phyloP scores from a whole-genome alignment of 2,329 filamentous ascomycete genomes.

The Aspergillus floridensis region DNA sequence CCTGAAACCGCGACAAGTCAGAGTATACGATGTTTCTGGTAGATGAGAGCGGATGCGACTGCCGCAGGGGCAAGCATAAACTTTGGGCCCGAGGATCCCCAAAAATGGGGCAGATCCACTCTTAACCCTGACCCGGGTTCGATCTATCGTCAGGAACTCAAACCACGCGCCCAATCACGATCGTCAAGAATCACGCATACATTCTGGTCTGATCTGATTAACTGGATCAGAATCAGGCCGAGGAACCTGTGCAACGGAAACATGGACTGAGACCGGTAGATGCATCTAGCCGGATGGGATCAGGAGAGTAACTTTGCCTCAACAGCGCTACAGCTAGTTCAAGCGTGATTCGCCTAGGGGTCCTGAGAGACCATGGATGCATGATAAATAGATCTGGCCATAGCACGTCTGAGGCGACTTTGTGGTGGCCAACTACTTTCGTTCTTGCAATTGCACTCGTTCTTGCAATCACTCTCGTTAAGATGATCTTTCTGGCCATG shows the following conservation, averaged over 20 bases:
- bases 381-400: slow-evolving; percentile 4
- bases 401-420: not conserved
- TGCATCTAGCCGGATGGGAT: not conserved
- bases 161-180: not conserved
- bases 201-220: not conserved
- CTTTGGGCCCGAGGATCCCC: not conserved
- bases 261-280: not conserved
- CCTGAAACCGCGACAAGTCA: not conserved
- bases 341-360: not conserved
- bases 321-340: not conserved
- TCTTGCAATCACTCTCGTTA: not conserved
- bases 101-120: not conserved
- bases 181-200: not conserved
- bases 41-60: not conserved
- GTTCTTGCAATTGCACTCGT: not conserved
- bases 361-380: not conserved
- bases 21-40: not conserved
- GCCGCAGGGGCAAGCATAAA: not conserved
- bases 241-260: not conserved
- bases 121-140: not conserved
- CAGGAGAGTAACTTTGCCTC: not conserved
- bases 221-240: not conserved
- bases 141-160: not conserved
- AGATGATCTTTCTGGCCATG: slow-evolving; percentile 4
- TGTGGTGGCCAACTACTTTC: not conserved